Evolutionary conservation across 208 protist genomes (phyloP).

Genomic region (Balamuthia mandrillaris): DNA sequence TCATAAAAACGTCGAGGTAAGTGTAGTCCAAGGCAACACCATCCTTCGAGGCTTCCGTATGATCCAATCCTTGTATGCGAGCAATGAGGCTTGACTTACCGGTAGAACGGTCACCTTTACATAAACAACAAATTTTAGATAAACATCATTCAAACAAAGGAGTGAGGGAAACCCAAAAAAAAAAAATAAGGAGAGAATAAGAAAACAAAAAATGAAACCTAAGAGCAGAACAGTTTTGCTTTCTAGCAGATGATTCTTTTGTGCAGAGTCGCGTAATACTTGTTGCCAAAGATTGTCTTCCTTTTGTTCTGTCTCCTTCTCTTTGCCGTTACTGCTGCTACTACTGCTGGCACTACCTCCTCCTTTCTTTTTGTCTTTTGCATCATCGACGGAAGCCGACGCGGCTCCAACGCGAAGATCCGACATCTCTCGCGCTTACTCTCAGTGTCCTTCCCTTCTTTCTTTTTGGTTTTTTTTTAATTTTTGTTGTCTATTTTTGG

Average conservation of each 20-base stretch:
- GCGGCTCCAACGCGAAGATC: too few species aligned
- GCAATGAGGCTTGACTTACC: slow-evolving; percentile 3
- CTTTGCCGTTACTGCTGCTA: not conserved
- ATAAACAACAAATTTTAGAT: not conserved
- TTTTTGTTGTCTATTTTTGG: too few species aligned
- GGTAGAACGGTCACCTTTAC: not conserved
- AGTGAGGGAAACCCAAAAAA: not conserved
- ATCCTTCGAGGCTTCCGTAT: not conserved
- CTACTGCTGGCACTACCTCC: too few species aligned
- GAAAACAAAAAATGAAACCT: not conserved
- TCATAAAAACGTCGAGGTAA: slow-evolving; percentile 4
- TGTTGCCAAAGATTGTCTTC: not conserved
- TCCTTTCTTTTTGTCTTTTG: too few species aligned
- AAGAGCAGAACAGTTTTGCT: not conserved
- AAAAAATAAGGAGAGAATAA: not conserved
- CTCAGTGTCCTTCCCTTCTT: too few species aligned
- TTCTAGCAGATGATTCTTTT: not conserved
- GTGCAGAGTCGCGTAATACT: not conserved
- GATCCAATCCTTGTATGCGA: not conserved
- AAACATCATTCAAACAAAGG: not conserved
- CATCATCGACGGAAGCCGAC: too few species aligned
- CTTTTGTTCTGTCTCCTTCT: not conserved
- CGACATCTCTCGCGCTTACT: too few species aligned
- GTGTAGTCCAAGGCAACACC: not conserved
- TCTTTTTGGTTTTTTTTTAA: too few species aligned